Evolutionary conservation across 1,139 yeast species (phyloP), one percentile per base, ranked within the genome.

Genomic region (Yamadazyma diddensiae): DNA sequence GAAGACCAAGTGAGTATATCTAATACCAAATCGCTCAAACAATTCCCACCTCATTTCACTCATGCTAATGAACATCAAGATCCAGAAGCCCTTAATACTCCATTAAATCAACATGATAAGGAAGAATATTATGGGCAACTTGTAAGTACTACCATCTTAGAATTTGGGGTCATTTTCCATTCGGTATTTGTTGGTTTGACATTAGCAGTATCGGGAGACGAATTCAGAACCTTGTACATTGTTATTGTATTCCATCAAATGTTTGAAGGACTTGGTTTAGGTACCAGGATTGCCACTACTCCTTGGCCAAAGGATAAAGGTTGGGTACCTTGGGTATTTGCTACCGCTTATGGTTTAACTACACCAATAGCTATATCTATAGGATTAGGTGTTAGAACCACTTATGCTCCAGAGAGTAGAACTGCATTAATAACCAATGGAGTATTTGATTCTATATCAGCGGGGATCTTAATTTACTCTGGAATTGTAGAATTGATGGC

Each of bases 181-280:
- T 83, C 94, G 3, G 80, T 84, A 2, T 80, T 85, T 53, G 73
- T 84, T 31, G 95, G 95, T 24, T 64, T 85, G 30, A 70, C 90
- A 0, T 64, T 85, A 37, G 87, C 92, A 3, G 79, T 79, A 14
- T 71, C 86, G 10, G 79, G 84, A 20, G 75, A 70, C 12, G 95
- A 86, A 54, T 87, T 86, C 55, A 73, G 66, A 33, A 75, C 88
- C 2, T 65, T 88, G 31, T 88, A 84, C 58, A 73, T 82, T 46
- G 97, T 87, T 12, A 59, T 88, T 34, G 80, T 84, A 3, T 88
- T 88, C 74, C 97, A 88, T 61, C 97, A 88, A 62, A 73, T 83
- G 64, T 88, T 88, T 56, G 97, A 88, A 66, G 97, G 97, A 35
- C 69, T 88, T 35, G 97, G 96, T 47, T 70, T 88, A 48, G 97